Conservation (phyloP, 164 flowering plant genomes). For the Vitis labrusca region DNA sequence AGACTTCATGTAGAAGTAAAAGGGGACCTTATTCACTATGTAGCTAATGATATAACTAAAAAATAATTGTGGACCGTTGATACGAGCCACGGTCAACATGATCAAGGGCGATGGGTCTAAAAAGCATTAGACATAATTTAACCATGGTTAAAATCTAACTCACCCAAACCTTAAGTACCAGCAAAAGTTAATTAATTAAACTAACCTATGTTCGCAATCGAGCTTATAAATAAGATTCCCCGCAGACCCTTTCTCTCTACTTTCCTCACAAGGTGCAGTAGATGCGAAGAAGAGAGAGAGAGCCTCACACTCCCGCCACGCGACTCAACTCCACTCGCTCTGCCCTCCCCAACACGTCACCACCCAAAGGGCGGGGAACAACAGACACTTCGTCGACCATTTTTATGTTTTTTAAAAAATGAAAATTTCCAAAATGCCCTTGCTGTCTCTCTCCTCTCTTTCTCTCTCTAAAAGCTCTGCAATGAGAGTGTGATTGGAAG, state of each 20-base stretch:
- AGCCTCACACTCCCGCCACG: slow-evolving; percentile 5
- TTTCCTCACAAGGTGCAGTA: background rate
- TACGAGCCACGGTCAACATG: too few relatives aligned
- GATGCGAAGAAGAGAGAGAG: background rate
- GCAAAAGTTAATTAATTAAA: background rate
- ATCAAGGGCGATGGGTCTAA: background rate
- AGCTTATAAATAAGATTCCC: slow-evolving; percentile 1
- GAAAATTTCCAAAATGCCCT: background rate
- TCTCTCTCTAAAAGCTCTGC: slow-evolving; percentile 1
- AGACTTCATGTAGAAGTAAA: too few relatives aligned
- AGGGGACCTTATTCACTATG: too few relatives aligned
- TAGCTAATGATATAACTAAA: too few relatives aligned
- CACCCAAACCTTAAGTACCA: background rate
- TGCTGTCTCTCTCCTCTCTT: background rate
- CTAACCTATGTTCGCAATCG: background rate
- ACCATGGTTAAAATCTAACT: background rate
- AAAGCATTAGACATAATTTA: background rate
- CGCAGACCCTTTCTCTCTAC: background rate
- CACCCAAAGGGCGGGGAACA: slow-evolving; percentile 30
- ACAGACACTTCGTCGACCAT: background rate
- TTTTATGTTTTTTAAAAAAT: background rate
- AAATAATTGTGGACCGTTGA: too few relatives aligned
- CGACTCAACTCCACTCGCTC: slow-evolving; percentile 12
- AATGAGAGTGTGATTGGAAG: background rate
- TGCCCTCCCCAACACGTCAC: slow-evolving; percentile 23